A percentile compares a stretch with the other conserved stretches of the same genome.
Conservation (phyloP, 2,329 filamentous ascomycete species). For the Dactylellina sp. region DNA sequence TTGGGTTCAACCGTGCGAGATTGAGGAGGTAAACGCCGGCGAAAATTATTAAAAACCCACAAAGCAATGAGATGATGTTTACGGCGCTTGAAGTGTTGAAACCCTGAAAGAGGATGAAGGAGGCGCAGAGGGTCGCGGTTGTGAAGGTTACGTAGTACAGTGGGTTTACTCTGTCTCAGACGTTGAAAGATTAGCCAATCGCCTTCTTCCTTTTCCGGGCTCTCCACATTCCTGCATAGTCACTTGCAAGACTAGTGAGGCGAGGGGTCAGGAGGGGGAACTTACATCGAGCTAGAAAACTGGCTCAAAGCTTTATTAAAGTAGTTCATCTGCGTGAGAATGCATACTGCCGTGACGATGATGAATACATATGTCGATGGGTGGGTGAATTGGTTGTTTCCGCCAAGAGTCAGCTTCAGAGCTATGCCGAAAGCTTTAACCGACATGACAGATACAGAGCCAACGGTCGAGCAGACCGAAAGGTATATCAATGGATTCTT, state of each 20-base stretch:
- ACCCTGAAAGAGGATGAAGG: slow-evolving; percentile 77
- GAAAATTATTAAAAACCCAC: slow-evolving; percentile 78
- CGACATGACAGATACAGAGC: slow-evolving; percentile 98
- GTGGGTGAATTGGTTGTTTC: slow-evolving; percentile 94
- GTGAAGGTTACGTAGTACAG: slow-evolving; percentile 82
- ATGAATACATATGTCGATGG: slow-evolving; percentile 98
- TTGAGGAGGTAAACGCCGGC: slow-evolving; percentile 78
- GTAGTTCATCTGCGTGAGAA: slow-evolving; percentile 99
- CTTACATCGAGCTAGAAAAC: slow-evolving; percentile 96
- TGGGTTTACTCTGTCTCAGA: slow-evolving; percentile 79
- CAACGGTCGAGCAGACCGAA: slow-evolving; percentile 96
- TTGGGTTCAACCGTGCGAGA: slow-evolving; percentile 89
- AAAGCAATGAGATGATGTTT: slow-evolving; percentile 79
- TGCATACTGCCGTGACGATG: slow-evolving; percentile 91
- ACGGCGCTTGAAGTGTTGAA: slow-evolving; percentile 78
- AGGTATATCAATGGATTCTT: slow-evolving; percentile 96
- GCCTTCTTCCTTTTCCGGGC: slow-evolving; percentile 11
- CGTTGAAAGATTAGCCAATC: slow-evolving; percentile 39
- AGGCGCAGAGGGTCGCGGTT: slow-evolving; percentile 75
- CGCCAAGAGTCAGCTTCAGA: slow-evolving; percentile 90
- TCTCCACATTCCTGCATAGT: slow-evolving; percentile 16
- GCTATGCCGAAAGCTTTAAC: slow-evolving; percentile 99
- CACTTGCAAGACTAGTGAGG: slow-evolving; percentile 4
- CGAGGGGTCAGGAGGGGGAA: slow-evolving; percentile 57
- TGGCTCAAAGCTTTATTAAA: slow-evolving; percentile 98